phyloP scores from a whole-genome alignment of 306 rosid species.

The Acacia melanoxylon region DNA sequence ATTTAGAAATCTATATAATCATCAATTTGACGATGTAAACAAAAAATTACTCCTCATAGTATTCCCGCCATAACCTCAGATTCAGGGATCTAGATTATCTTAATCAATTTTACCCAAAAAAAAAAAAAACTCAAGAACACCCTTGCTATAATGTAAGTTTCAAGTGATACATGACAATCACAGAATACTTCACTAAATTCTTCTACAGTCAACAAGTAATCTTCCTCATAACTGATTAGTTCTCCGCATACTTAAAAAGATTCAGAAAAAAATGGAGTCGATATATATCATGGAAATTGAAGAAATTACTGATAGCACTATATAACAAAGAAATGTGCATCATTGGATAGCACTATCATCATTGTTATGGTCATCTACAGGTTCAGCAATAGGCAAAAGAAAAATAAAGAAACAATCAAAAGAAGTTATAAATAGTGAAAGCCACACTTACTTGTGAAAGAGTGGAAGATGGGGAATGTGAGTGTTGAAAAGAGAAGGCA shows the following conservation, averaged over 20 bases:
- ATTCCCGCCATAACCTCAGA: not conserved
- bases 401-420: no score
- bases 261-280: not conserved
- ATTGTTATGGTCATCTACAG: no score
- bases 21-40: slow-evolving; percentile 12
- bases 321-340: slow-evolving; percentile 1
- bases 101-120: no score
- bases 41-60: slow-evolving; percentile 11
- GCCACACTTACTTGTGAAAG: no score
- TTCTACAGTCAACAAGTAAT: slow-evolving; percentile 14
- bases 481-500: no score
- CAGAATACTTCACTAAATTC: slow-evolving; percentile 3
- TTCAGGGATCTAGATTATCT: slow-evolving; percentile 11
- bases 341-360: no score
- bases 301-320: slow-evolving; percentile 7
- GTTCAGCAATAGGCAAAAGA: no score
- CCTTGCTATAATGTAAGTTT: not conserved
- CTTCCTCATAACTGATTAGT: no score
- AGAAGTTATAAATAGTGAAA: no score
- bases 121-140: not conserved
- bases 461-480: no score
- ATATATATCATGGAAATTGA: slow-evolving; percentile 14
- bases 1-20: slow-evolving; percentile 7
- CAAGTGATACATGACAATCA: not conserved
- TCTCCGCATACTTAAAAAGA: not conserved